Base-by-base conservation (phyloP, 306 rosid species). In the Gleditsia sinensis region DNA sequence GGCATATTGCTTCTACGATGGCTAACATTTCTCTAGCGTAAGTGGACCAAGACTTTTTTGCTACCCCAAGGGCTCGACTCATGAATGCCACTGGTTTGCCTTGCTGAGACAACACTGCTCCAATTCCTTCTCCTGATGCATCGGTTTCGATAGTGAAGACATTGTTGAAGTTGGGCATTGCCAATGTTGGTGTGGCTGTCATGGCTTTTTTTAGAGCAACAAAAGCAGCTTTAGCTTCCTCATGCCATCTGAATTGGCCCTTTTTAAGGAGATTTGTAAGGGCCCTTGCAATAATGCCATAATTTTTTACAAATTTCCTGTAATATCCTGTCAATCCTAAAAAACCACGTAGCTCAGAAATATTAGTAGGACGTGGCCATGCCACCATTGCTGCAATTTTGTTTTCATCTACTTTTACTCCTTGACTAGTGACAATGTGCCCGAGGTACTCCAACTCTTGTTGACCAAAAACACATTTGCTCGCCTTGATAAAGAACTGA, bases 301-400 rank as follows among this genome's bases (percentile, higher is more conserved):
- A n/a, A n/a, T n/a, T n/a, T n/a, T n/a, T n/a, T n/a, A n/a, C n/a
- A n/a, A n/a, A n/a, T n/a, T 39, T 67, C 7, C 58, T 33, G 20
- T 69, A 69, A 20, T 69, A 69, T 2, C 48, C 75, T 28, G 48
- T 50, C 1, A 69, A 9, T 12, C 75, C 36, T 5, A 69, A 51
- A 34, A 69, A 24, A 17, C 8, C n/a, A 14, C 42, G 20, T 5
- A 28, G n/a, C 14, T 30, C 66, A 5, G 10, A 8, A 59, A 59
- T 32, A 5, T 28, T 59, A 27, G 25, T 59, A 59, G 42, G 66
- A 5, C n/a, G 9, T 3, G 8, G 66, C 21, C 66, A 59, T 12
- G 19, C 42, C 3, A 27, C 9, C 42, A 59, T 28, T 2, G 42
- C 37, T 7, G 9, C 21, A 6, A 59, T 30, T 19, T 59, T 59